Conservation (phyloP, 169 alveolate species). For the Besnoitia besnoiti region DNA sequence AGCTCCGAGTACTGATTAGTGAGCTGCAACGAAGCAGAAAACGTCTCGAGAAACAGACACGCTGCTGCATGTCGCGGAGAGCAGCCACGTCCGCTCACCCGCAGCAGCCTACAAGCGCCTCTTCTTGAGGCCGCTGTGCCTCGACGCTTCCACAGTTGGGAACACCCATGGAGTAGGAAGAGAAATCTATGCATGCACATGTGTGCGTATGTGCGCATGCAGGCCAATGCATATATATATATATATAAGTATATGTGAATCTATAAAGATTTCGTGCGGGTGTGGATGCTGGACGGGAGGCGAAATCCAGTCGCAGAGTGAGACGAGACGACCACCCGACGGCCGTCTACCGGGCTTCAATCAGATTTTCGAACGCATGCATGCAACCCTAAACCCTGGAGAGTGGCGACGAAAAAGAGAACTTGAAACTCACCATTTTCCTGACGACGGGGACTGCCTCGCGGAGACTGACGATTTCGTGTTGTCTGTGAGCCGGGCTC, state of each 20-base stretch:
- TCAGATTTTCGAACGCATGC: too few species aligned
- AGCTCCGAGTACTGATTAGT: background rate
- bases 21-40: background rate
- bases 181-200: background rate
- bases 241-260: background rate
- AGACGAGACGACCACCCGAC: too few species aligned
- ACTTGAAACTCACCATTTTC: background rate
- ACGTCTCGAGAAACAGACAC: too few species aligned
- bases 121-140: too few species aligned
- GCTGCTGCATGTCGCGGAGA: too few species aligned
- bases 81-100: too few species aligned
- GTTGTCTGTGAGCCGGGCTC: background rate
- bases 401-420: background rate
- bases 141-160: too few species aligned
- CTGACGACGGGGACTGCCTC: slow-evolving; percentile 2
- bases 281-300: too few species aligned
- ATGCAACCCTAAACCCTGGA: background rate
- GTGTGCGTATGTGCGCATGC: background rate
- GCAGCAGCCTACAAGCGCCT: too few species aligned
- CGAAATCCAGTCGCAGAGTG: too few species aligned
- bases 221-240: background rate
- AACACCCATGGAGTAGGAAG: too few species aligned
- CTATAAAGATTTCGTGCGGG: background rate
- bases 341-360: too few species aligned
- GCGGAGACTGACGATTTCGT: background rate